Evolutionary conservation across 306 rosid species (phyloP).

Genomic region (Quercus engelmannii): DNA sequence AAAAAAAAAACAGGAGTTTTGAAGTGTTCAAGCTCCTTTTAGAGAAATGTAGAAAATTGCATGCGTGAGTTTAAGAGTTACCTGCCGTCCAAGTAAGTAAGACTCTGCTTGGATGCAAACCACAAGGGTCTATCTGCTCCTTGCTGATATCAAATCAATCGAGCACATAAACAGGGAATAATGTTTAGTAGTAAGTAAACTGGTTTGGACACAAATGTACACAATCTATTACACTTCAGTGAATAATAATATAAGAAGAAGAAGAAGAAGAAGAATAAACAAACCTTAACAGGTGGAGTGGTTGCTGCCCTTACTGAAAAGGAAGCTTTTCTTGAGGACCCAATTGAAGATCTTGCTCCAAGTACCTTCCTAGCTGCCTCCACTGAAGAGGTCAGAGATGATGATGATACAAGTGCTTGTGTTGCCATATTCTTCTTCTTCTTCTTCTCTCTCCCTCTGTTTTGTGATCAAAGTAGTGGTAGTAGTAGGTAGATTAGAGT

Average conservation of each 20-base stretch:
- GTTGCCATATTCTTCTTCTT: constrained; percentile 51
- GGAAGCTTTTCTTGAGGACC: constrained; percentile 49
- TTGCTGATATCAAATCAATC: constrained; percentile 53
- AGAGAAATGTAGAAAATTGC: neutral
- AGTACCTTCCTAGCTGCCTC: constrained; percentile 58
- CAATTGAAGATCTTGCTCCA: constrained; percentile 48
- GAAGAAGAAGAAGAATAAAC: neutral
- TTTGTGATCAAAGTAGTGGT: neutral
- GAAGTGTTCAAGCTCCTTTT: too few species aligned
- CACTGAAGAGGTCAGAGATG: constrained; percentile 71
- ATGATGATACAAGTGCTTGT: constrained; percentile 77
- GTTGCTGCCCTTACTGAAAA: constrained; percentile 70
- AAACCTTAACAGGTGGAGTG: constrained; percentile 90
- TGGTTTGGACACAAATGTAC: neutral
- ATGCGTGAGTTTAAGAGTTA: constrained; percentile 10
- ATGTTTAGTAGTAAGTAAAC: neutral
- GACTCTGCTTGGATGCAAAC: constrained; percentile 99
- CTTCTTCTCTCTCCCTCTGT: neutral
- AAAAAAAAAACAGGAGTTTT: too few species aligned
- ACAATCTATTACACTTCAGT: neutral
- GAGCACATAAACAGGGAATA: neutral
- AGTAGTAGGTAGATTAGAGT: constrained; percentile 1
- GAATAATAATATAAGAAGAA: neutral
- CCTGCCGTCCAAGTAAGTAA: constrained; percentile 98
- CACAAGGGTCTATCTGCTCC: constrained; percentile 81